Evolutionary conservation across 2,329 filamentous ascomycete genomes (phyloP), one percentile per base, ranked within the genome.

Genomic region (Penicillium sp.): DNA sequence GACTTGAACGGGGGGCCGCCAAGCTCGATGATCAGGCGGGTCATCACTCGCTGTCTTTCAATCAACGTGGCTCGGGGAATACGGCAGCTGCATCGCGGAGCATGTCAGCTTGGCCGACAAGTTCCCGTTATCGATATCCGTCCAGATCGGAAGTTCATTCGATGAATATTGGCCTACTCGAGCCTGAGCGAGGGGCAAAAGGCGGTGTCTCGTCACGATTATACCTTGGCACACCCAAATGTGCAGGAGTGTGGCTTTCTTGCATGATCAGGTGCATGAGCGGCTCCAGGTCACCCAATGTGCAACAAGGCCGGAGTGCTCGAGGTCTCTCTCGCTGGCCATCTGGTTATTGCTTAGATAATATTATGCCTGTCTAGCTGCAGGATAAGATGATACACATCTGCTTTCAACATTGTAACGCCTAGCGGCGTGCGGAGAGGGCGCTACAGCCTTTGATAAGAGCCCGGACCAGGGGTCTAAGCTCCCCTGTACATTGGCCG

Each of bases 161-260:
- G 34, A 38, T 18, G 10, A 12, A 8, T 9, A 21, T 21, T 38
- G 16, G 16, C 34, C 34, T 38, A 9, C n/a, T 12, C 16, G 3
- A 4, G 21, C 21, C 24, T 49, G 42, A 21, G 42, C 51, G 52
- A 52, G 54, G 52, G 49, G 53, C 42, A 23, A 58, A 63, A 51
- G 45, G 61, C 61, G 61, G 61, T 62, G 60, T 60, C 58, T 59
- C 53, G 54, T 52, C 54, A 53, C 45, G 42, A 49, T 51, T 41
- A 55, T 56, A 9, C 36, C 60, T 62, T 63, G 56, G 58, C 61
- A 47, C 43, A 47, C 48, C 52, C 39, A 8, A 39, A 18, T 39
- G 36, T 39, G 36, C 36, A 39, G 18, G 46, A 39, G 42, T 51
- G 52, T 53, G 50, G 47, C 51, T 57, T 57, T 57, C 41, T 21